Percentiles rank a stretch among this genome's conserved stretches.
Evolutionary conservation across 176 grass and related monocot genomes (phyloP).

Genomic region (Oropetium thomaeum): DNA sequence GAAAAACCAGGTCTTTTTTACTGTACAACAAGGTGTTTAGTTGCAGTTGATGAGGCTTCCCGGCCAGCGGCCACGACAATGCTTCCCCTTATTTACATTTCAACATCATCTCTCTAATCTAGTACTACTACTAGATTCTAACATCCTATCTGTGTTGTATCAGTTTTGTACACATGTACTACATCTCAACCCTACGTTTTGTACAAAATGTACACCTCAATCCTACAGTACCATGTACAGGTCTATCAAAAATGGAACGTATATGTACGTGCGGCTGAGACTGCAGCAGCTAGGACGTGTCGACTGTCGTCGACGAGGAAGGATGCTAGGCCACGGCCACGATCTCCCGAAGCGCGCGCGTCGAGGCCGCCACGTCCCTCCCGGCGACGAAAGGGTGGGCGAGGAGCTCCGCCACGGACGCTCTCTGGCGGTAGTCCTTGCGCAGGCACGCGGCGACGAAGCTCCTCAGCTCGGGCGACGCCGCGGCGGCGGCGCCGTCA

Average conservation of each 20-base stretch:
- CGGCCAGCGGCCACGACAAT: background rate
- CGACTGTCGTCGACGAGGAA: background rate
- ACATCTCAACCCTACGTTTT: background rate
- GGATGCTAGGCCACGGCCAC: slow-evolving; percentile 4
- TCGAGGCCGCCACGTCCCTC: slow-evolving; percentile 29
- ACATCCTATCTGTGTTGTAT: background rate
- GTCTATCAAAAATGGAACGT: slow-evolving; percentile 15
- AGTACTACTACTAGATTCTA: too few relatives aligned
- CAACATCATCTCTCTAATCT: background rate
- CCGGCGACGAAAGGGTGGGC: slow-evolving; percentile 49
- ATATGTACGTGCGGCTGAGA: too few relatives aligned
- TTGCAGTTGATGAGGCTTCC: background rate
- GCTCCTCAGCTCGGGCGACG: slow-evolving; percentile 30
- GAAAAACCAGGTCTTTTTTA: background rate
- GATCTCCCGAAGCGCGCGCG: slow-evolving; percentile 14
- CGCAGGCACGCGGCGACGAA: slow-evolving; percentile 50
- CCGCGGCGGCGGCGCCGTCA: too few relatives aligned
- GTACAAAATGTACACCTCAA: background rate
- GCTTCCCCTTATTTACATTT: background rate
- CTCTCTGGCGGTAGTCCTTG: slow-evolving; percentile 36
- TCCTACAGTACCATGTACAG: background rate
- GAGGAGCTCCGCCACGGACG: slow-evolving; percentile 48
- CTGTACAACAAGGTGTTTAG: background rate
- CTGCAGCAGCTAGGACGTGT: background rate
- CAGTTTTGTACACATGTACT: background rate